A percentile compares a stretch with the other conserved stretches of the same genome.
phyloP scores from a whole-genome alignment of 164 flowering plant genomes.

The Macadamia integrifolia region DNA sequence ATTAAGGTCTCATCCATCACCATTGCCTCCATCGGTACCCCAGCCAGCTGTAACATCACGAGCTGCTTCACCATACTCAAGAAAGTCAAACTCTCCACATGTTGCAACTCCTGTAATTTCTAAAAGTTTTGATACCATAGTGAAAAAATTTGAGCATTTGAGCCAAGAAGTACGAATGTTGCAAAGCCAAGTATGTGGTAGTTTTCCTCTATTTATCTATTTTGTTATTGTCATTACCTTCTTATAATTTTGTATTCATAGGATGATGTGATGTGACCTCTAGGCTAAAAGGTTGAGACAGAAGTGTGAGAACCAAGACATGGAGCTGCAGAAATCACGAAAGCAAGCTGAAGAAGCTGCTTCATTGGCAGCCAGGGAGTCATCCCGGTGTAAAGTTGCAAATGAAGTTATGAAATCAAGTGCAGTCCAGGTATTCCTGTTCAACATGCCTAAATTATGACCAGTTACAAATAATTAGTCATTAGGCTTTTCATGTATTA shows the following conservation, averaged over 20 bases:
- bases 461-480: too few species aligned
- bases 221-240: neutral
- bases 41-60: conserved; percentile 19
- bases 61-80: conserved; percentile 48
- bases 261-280: neutral
- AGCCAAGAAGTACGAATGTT: conserved; percentile 44
- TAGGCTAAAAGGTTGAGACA: conserved; percentile 43
- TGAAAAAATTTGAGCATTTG: conserved; percentile 46
- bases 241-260: too few species aligned
- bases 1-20: too few species aligned
- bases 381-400: conserved; percentile 43
- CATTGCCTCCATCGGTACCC: too few species aligned
- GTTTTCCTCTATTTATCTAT: neutral
- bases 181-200: conserved; percentile 35
- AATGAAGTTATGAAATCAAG: conserved; percentile 58
- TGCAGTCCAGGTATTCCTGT: conserved; percentile 34
- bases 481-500: too few species aligned
- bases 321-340: conserved; percentile 43
- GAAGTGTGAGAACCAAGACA: conserved; percentile 45
- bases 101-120: conserved; percentile 55
- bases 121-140: conserved; percentile 39
- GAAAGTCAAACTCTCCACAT: conserved; percentile 50
- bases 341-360: conserved; percentile 40
- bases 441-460: too few species aligned
- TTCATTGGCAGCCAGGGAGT: conserved; percentile 40